These are phyloP conservation scores for Vairimorpha necatrix DNA, from an alignment of 371 early-diverging fungal genomes.

Conservation along the genomic window DNA sequence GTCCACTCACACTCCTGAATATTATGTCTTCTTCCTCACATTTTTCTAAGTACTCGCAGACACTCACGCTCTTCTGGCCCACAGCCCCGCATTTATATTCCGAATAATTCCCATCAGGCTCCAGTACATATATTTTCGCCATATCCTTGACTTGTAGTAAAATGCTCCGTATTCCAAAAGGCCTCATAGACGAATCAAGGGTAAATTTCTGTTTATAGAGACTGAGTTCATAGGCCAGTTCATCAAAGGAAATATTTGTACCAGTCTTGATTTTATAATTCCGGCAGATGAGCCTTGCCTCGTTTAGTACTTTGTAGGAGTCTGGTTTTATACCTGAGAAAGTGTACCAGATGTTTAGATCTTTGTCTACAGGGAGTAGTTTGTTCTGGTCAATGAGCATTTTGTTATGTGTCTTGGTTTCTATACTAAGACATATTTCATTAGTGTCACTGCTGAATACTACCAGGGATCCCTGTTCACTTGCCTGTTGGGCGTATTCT, in stretches of 20 bases:
- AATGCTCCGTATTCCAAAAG: conserved; percentile 93
- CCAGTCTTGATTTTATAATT: conserved; percentile 55
- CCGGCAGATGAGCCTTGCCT: conserved; percentile 43
- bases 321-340: conserved; percentile 65
- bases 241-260: conserved; percentile 81
- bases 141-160: conserved; percentile 79
- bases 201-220: conserved; percentile 79
- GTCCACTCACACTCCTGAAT: conserved; percentile 23
- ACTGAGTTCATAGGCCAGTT: conserved; percentile 70
- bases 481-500: conserved; percentile 97
- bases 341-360: conserved; percentile 91
- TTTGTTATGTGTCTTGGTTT: conserved; percentile 86
- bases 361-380: conserved; percentile 89
- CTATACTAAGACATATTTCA: conserved; percentile 67
- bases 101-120: conserved; percentile 95
- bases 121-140: conserved; percentile 90
- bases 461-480: conserved; percentile 78
- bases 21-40: conserved; percentile 19
- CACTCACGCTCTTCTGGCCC: conserved; percentile 52
- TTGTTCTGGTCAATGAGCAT: conserved; percentile 89
- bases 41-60: conserved; percentile 34
- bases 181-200: conserved; percentile 92
- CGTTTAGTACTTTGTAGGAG: conserved; percentile 53
- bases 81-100: conserved; percentile 77
- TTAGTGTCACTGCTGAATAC: conserved; percentile 48